Base-by-base conservation (phyloP, 2,329 filamentous ascomycete genomes). In the Helotiales sp. region DNA sequence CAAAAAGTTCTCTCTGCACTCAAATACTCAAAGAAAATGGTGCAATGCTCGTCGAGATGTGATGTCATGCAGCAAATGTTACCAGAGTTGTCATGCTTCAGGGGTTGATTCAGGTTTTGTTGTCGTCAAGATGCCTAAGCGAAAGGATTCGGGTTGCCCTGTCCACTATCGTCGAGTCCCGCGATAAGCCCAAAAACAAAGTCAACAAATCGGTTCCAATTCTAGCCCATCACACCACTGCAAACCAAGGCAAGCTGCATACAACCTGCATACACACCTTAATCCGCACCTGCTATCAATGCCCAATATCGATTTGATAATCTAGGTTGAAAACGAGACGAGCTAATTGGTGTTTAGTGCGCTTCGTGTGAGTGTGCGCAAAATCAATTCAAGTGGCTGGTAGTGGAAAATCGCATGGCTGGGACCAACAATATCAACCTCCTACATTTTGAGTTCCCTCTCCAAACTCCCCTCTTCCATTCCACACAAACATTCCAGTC, bases 401-500 rank as follows among this genome's bases (percentile, higher is more conserved):
- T n/a, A n/a, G n/a, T n/a, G 60, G 20, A 58, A 65, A 55, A 13
- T 40, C 15, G 55, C n/a, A 32, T 54, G 55, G 57, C 45, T 40
- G 49, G 47, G 20, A 58, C 54, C 28, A 28, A 61, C 30, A 67
- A 67, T 66, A 66, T 66, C 64, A 69, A 71, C 64, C 68, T 68
- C 66, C n/a, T 58, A 50, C 63, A 63, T 73, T 72, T 69, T 15
- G 68, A 70, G 64, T 66, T 66, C 55, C 49, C 26, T 54, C 28
- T 28, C 52, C 55, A 62, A 55, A 40, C 43, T 28, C 60, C 50
- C 65, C 58, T 61, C 64, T 57, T 65, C 69, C 68, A 69, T 70
- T 71, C 66, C 68, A 67, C 65, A 71, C 63, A 60, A 54, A 66
- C 61, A 68, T 69, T 67, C 61, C 67, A 30, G 54, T 57, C 43